phyloP scores from a whole-genome alignment of 2,329 filamentous ascomycete genomes.

The Colletotrichum echinochloae region DNA sequence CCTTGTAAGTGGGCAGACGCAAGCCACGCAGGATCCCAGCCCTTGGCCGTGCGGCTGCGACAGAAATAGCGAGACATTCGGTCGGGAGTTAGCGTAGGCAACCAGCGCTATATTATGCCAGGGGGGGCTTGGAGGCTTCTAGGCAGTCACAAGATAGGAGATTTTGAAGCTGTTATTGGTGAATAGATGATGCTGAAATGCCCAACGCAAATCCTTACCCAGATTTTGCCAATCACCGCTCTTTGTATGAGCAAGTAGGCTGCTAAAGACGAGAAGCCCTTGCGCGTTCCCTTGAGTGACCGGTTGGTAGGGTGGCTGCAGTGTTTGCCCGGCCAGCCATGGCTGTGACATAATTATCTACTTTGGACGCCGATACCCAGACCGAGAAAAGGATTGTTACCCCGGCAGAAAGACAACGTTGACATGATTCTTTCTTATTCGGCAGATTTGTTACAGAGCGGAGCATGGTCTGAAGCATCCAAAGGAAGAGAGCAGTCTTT shows the following conservation, averaged over 20 bases:
- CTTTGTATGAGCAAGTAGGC: not conserved
- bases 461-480: not conserved
- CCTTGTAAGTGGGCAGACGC: not conserved
- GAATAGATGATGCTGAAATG: not conserved
- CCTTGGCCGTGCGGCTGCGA: not conserved
- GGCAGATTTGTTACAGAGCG: not conserved
- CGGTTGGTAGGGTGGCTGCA: not conserved
- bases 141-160: not conserved
- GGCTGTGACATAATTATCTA: not conserved
- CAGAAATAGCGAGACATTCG: not conserved
- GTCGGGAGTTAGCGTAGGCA: constrained; percentile 8
- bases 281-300: not conserved
- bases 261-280: not conserved
- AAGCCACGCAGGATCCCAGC: not conserved
- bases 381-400: not conserved
- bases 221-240: not conserved
- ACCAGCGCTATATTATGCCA: not conserved
- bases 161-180: not conserved
- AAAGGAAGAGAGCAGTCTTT: not conserved
- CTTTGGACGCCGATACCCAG: not conserved
- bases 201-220: not conserved
- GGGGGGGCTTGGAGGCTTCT: not conserved
- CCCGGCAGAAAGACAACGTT: not conserved
- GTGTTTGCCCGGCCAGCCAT: not conserved
- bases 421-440: not conserved